phyloP scores from a whole-genome alignment of 2,329 filamentous ascomycete species.

The Arthrobotrys megalospora region DNA sequence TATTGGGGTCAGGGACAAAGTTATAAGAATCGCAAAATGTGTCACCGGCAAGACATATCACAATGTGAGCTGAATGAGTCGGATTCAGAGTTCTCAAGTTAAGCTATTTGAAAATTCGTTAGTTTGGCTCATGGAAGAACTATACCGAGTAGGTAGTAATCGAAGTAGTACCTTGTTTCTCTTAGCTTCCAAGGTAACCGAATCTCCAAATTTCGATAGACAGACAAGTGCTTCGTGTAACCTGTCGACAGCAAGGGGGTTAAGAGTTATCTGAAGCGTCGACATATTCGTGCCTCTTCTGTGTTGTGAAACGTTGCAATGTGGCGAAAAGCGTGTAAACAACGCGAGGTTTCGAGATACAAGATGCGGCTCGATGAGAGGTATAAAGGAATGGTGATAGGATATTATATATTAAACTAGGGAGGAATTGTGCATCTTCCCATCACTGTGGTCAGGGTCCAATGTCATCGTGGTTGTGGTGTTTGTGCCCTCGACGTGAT shows the following conservation, averaged over 20 bases:
- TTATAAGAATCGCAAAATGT: slow-evolving; percentile 57
- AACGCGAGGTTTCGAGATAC: slow-evolving; percentile 36
- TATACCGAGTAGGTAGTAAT: not conserved
- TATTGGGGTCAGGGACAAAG: slow-evolving; percentile 48
- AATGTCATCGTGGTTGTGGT: slow-evolving; percentile 2
- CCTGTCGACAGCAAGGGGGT: slow-evolving; percentile 70
- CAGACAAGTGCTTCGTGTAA: slow-evolving; percentile 71
- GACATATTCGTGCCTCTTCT: slow-evolving; percentile 42
- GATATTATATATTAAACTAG: slow-evolving; percentile 14
- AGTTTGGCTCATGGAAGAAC: too few species aligned
- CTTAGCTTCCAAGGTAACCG: slow-evolving; percentile 71
- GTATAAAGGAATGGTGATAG: not conserved
- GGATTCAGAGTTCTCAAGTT: slow-evolving; percentile 54
- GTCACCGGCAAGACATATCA: slow-evolving; percentile 53
- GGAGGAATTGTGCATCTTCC: not conserved
- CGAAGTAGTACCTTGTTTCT: slow-evolving; percentile 69
- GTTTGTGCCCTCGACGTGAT: slow-evolving; percentile 2
- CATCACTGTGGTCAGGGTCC: not conserved
- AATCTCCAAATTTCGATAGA: slow-evolving; percentile 71
- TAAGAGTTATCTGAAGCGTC: slow-evolving; percentile 70
- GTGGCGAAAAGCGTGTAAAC: slow-evolving; percentile 15
- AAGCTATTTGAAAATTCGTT: slow-evolving; percentile 4
- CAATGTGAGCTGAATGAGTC: slow-evolving; percentile 52
- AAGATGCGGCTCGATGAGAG: not conserved
- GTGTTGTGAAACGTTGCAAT: slow-evolving; percentile 48